Base-by-base conservation (phyloP, 192 early-diverging fungal species). In the Rhizophagus sp. region DNA sequence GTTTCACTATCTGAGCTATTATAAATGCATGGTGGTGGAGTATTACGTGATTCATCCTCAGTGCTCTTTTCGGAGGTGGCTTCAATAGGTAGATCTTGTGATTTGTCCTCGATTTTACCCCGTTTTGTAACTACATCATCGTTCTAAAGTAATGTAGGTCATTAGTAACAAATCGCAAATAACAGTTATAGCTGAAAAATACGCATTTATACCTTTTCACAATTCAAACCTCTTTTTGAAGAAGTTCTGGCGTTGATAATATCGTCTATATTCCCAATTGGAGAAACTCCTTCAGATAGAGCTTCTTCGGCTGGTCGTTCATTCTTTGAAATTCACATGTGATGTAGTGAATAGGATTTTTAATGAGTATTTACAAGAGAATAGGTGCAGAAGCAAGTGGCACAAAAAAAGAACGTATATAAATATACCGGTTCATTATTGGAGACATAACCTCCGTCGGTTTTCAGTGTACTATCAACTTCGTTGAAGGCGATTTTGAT, bases 321-420 rank as follows among this genome's bases (percentile, higher is more conserved):
- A 71, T 71, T 71, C 69, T 71, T 71, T 71, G 10, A 71, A 71
- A 71, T 71, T 71, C 69, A 11, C 69, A 71, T 57, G 19, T 71
- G 27, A 27, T 65, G 10, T 24, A 25, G 5, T 25, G 24, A 22
- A 63, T 63, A 63, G 24, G 22, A 25, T 27, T 0, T 71, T 47
- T 9, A 41, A n/a, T 15, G 5, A 41, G 69, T 1, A 47, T 1
- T 0, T 41, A n/a, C 22, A 24, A n/a, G 19, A 41, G 36, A 71
- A 71, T 71, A 71, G 39, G 34, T 71, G 69, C 15, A 71, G 17
- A 22, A 71, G 22, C 17, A 71, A 71, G 33, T 33, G 69, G 10
- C 63, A 30, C 63, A 65, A 65, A 65, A 71, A 3, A 71, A 24
- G 69, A 41, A 71, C 39, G n/a, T 36, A 33, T 24, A n/a, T 71